Evolutionary conservation across 2,329 filamentous ascomycete species (phyloP).

Genomic region (Sporothrix dimorphospora): DNA sequence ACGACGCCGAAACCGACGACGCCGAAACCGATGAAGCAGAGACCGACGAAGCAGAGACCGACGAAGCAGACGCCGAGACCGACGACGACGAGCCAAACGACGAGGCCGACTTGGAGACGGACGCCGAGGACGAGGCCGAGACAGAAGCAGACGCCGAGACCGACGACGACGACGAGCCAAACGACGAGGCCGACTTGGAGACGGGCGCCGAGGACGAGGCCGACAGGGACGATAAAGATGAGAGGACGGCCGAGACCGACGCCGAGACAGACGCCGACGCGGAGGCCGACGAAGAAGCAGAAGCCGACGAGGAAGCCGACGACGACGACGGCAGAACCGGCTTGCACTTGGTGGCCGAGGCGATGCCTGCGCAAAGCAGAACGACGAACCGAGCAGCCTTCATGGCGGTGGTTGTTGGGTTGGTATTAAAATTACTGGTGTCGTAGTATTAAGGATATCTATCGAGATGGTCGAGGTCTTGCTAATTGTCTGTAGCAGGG

Average conservation of each 20-base stretch:
- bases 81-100: not conserved
- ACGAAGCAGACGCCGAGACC: not conserved
- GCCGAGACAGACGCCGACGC: not conserved
- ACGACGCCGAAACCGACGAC: no score
- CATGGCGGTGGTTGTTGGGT: not conserved
- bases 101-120: not conserved
- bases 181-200: not conserved
- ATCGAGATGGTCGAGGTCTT: not conserved
- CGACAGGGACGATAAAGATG: not conserved
- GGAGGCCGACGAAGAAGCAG: no score
- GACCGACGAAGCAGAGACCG: not conserved
- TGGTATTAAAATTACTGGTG: not conserved
- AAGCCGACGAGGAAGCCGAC: not conserved
- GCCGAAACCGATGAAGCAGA: not conserved
- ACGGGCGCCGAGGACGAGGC: not conserved
- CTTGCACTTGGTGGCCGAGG: conserved; percentile 13
- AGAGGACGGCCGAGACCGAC: not conserved
- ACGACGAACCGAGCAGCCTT: conserved; percentile 13
- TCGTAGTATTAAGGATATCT: not conserved
- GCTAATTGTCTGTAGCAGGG: conserved; percentile 22
- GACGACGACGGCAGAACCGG: not conserved
- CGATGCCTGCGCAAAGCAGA: conserved; percentile 9
- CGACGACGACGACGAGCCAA: not conserved
- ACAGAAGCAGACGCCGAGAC: not conserved
- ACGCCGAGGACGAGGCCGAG: not conserved